phyloP scores from a whole-genome alignment of 805 yeast species.

The Myxozyma sirexii region DNA sequence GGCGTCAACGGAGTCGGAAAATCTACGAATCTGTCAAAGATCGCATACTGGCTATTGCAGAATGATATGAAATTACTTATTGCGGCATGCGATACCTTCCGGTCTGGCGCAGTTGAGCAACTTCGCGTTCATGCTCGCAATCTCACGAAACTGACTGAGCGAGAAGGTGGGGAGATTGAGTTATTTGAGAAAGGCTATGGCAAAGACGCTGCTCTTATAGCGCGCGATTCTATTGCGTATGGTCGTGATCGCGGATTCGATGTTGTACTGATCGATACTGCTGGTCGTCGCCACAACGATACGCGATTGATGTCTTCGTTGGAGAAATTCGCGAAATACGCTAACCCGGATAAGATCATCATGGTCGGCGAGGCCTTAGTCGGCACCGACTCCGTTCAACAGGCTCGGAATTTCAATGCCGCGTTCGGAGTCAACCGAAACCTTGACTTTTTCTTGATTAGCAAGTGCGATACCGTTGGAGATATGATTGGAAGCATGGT shows the following conservation, averaged over 20 bases:
- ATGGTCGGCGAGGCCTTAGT: slow-evolving; percentile 99
- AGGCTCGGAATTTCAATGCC: slow-evolving; percentile 87
- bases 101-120: slow-evolving; percentile 99
- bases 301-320: slow-evolving; percentile 93
- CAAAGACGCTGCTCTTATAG: slow-evolving; percentile 94
- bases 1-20: slow-evolving; percentile 99
- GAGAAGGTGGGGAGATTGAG: slow-evolving; percentile 60
- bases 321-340: slow-evolving; percentile 92
- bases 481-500: slow-evolving; percentile 96
- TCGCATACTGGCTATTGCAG: slow-evolving; percentile 94
- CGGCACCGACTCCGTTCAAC: slow-evolving; percentile 96
- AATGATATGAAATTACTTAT: slow-evolving; percentile 83
- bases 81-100: slow-evolving; percentile 96
- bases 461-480: slow-evolving; percentile 97
- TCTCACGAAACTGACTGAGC: slow-evolving; percentile 65
- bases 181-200: slow-evolving; percentile 95
- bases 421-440: slow-evolving; percentile 85
- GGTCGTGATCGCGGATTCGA: slow-evolving; percentile 74
- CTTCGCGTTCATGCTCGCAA: slow-evolving; percentile 90
- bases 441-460: slow-evolving; percentile 86
- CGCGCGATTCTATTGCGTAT: slow-evolving; percentile 82
- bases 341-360: slow-evolving; percentile 91
- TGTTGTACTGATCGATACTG: slow-evolving; percentile 91
- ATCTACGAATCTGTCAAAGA: slow-evolving; percentile 89
- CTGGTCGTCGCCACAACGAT: slow-evolving; percentile 96